Evolutionary conservation across 1,284 basidiomycete species (phyloP), one percentile per base, ranked within the genome.

Genomic region (Boletus subluridellus): DNA sequence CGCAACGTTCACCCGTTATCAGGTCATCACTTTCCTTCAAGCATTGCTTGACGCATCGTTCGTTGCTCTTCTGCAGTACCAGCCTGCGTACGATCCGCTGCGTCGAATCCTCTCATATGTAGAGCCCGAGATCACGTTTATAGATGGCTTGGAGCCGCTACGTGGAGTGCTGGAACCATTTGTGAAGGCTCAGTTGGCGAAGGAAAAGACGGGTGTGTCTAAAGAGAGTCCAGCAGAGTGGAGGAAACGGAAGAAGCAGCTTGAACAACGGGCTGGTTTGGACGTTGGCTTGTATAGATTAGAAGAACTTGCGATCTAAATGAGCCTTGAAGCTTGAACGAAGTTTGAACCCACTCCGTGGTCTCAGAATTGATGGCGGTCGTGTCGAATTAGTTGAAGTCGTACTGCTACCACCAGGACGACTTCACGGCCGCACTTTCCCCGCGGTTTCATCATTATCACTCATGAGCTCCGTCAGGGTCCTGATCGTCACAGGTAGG

Each of bases 11-110:
- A 65, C 34, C 17, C 6, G 48, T 57, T 54, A 11, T 55, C 57
- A 89, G 85, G 71, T 84, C 47, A 71, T 87, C 26, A 63, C 70
- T 1, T 87, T 90, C 74, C 66, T 86, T 9, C 84, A 87, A 70
- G 76, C 78, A 7, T 66, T 89, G 55, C 76, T 91, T 28, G 89
- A 91, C 69, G 79, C 87, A 0, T 84, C 82, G 8, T 88, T 88
- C 69, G 76, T 90, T 46, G 72, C 78, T 0, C 77, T 91, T 32
- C 75, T 91, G 11, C 81, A 85, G 60, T 76, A 87, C 65, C 69
- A 78, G 8, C 82, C 84, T 0, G 78, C 86, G 3, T 82, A 87
- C 62, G 63, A 65, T 30, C 65, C 83, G 44, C 73, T 91, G 14
- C 77, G 72, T 38, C 73, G 69, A 9, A 74, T 89, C 35, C 74